Evolutionary conservation across 148 eudicot genomes (phyloP).

Genomic region (Spergularia bocconei): DNA sequence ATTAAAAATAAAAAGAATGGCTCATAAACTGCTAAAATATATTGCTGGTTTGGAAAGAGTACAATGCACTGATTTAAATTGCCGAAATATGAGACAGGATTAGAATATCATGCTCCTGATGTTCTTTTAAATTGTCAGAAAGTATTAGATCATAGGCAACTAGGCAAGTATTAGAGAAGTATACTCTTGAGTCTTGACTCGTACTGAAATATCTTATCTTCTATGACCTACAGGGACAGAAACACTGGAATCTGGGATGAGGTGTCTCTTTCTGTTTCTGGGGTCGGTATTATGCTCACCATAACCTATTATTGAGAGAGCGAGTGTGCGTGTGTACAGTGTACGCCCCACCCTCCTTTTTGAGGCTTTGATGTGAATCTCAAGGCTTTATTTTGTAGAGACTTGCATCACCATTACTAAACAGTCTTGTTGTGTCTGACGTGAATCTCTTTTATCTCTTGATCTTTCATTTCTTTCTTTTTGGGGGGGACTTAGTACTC

Average conservation of each 20-base stretch:
- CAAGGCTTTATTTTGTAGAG: background rate
- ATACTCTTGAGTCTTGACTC: conserved; percentile 1
- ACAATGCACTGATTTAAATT: background rate
- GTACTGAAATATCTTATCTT: conserved; percentile 10
- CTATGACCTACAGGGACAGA: conserved; percentile 68
- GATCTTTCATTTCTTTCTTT: too few relatives aligned
- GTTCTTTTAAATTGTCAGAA: background rate
- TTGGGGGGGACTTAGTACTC: background rate
- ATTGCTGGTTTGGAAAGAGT: background rate
- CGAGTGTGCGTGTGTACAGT: background rate
- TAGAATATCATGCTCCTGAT: background rate
- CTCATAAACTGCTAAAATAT: too few relatives aligned
- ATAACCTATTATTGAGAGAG: background rate
- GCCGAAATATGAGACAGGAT: background rate
- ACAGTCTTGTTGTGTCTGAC: too few relatives aligned
- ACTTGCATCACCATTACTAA: background rate
- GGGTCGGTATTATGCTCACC: conserved; percentile 55
- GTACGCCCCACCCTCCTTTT: background rate
- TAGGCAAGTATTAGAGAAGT: background rate
- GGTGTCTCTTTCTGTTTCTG: conserved; percentile 76
- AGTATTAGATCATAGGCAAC: background rate
- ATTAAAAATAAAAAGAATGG: background rate
- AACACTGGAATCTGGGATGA: conserved; percentile 99
- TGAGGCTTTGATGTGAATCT: background rate
- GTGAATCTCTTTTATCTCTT: too few relatives aligned